Base-by-base conservation (phyloP, 495 filamentous ascomycete genomes). In the Hypomontagnella monticulosa region DNA sequence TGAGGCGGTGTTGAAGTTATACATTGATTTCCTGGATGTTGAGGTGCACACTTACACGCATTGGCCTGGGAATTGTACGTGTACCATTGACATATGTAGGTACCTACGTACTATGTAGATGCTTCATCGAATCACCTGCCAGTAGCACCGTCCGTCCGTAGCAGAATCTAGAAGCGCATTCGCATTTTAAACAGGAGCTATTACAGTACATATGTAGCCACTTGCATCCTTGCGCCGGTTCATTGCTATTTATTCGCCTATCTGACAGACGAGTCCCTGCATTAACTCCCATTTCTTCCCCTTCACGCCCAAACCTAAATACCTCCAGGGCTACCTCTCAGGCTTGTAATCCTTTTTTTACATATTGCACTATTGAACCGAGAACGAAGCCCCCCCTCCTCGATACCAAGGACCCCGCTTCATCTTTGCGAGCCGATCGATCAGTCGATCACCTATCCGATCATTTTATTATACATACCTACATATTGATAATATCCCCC, bases 151-250 rank as follows among this genome's bases (percentile, higher is more conserved):
- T 27, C 23, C 23, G 23, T 27, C 37, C 43, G 15, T 57, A 48
- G 52, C 32, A 62, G 52, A 67, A 67, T 67, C 64, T 53, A 67
- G 57, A 62, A 61, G 30, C 20, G 11, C 8, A 33, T 15, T 27
- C 23, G 6, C 23, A 27, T 27, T 44, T 8, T 52, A 16, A 52
- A 41, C 23, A 32, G n/a, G 46, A 57, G 20, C 20, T 15, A n/a
- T n/a, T n/a, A n/a, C n/a, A n/a, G n/a, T n/a, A 47, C 33, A 48
- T n/a, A n/a, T n/a, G 54, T 56, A 30, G 41, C 40, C 40, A 54
- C 41, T 40, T 27, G 6, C 23, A 27, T 27, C 23, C 23, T 27
- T 30, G 43, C 40, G 11, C 27, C 30, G 40, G 48, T 33, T 15
- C n/a, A 34, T 30, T 52, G 27, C 11, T 52, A 53, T 61, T 61